Evolutionary conservation across 2,329 filamentous ascomycete genomes (phyloP).

Genomic region (Penicillium hordei): DNA sequence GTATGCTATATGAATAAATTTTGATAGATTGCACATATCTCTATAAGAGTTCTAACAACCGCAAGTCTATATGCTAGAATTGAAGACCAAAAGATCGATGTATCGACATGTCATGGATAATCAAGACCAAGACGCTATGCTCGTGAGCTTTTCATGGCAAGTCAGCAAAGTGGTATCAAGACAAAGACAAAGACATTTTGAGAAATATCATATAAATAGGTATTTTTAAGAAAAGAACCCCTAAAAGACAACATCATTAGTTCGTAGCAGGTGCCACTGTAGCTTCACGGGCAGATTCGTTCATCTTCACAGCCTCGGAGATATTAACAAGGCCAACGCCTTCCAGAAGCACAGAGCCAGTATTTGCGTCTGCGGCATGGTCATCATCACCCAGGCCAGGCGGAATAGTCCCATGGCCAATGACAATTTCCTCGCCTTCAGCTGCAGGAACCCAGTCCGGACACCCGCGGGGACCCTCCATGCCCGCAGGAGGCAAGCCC

Average conservation of each 20-base stretch:
- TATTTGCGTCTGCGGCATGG: constrained; percentile 12
- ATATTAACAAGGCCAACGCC: constrained; percentile 40
- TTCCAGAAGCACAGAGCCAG: constrained; percentile 33
- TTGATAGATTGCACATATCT: neutral
- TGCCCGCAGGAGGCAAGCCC: constrained; percentile 76
- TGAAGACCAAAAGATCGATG: neutral
- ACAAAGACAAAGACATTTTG: neutral
- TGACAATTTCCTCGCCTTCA: constrained; percentile 41
- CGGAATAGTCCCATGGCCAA: constrained; percentile 38
- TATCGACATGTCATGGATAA: neutral
- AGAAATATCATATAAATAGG: neutral
- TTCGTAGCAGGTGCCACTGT: neutral
- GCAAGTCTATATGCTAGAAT: neutral
- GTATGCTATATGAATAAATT: neutral
- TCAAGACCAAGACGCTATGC: constrained; percentile 11
- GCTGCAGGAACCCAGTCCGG: constrained; percentile 46
- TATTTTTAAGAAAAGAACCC: constrained; percentile 6
- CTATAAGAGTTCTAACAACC: neutral
- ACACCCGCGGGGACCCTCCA: constrained; percentile 69
- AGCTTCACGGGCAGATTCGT: neutral
- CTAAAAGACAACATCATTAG: constrained; percentile 1
- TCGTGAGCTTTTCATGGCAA: neutral
- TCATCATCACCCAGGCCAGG: constrained; percentile 28
- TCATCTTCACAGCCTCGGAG: constrained; percentile 17
- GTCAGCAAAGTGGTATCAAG: constrained; percentile 6